Conservation (phyloP, 139 green algal genomes). For the Auxenochlorella protothecoides region DNA sequence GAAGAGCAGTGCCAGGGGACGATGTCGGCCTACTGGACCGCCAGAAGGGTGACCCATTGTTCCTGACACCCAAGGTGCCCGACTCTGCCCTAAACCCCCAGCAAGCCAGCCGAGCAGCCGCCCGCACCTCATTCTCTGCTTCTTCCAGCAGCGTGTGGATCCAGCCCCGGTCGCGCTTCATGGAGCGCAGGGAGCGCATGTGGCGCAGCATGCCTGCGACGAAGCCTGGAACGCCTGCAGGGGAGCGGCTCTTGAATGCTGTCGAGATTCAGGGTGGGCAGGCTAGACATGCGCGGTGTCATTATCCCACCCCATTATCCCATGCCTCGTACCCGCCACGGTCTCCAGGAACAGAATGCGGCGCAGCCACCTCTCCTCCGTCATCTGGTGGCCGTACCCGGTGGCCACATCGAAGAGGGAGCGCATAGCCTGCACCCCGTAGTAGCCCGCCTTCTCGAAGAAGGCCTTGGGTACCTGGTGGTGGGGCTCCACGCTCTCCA, state of each 20-base stretch:
- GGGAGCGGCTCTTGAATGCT: too few species aligned
- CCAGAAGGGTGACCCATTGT: neutral
- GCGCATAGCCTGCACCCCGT: slow-evolving; percentile 28
- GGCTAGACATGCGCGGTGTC: neutral
- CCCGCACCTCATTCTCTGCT: slow-evolving; percentile 79
- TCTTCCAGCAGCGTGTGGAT: slow-evolving; percentile 95
- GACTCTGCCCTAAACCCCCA: neutral
- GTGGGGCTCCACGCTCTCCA: slow-evolving; percentile 41
- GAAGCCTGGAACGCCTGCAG: slow-evolving; percentile 61
- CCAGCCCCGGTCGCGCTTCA: slow-evolving; percentile 75
- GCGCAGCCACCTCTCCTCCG: slow-evolving; percentile 56
- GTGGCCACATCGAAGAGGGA: slow-evolving; percentile 56
- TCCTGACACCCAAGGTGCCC: neutral
- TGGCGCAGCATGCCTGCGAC: slow-evolving; percentile 84
- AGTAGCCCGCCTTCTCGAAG: slow-evolving; percentile 26
- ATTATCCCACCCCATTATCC: slow-evolving; percentile 19
- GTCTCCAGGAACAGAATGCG: slow-evolving; percentile 89
- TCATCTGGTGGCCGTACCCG: slow-evolving; percentile 57
- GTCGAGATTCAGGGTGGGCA: too few species aligned
- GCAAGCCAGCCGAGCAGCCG: neutral
- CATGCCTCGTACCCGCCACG: slow-evolving; percentile 86
- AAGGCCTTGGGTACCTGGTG: slow-evolving; percentile 38
- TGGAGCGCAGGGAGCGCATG: slow-evolving; percentile 64
- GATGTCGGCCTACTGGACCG: too few species aligned
- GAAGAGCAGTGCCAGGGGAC: too few species aligned